Base-by-base conservation (phyloP, 192 early-diverging fungal species). In the Rhizophagus clarus region DNA sequence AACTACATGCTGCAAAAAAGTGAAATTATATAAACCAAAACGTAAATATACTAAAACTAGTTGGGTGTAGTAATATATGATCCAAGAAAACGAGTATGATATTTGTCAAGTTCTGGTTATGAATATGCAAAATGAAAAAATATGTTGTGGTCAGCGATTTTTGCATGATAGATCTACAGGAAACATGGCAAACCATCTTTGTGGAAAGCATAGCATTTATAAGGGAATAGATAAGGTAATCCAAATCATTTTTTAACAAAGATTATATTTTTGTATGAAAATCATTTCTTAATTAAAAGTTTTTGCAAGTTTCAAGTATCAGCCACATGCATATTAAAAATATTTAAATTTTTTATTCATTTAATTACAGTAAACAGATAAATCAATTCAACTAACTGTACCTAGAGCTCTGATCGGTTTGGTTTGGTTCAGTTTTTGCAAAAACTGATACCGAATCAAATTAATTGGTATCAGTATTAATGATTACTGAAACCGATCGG, bases 171-270 rank as follows among this genome's bases (percentile, higher is more conserved):
- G 45, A 9, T 26, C 15, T 22, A 72, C 20, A 31, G 20, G 5
- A 17, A 72, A 72, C 45, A 72, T 72, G 42, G 22, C 9, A 45
- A 72, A 20, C 45, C 42, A 72, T 72, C 45, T 72, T 47, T 40
- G 26, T 45, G 14, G 26, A 14, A 72, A 72, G 40, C 70, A 72
- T 72, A 47, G 45, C 40, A 15, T 72, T 31, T 31, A 28, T 32
- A 28, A 67, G 42, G 8, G 31, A 32, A 67, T 32, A 32, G 31
- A 64, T 31, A 67, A 32, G 12, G 31, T 31, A 67, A 29, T 67
- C 28, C 9, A 5, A 12, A 31, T 32, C n/a, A n/a, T 32, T 31
- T 67, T 31, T 67, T 32, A 67, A 67, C 2, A 31, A 67, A 31
- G 11, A 67, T 32, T 67, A 31, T 31, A 67, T n/a, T 67, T 29